Base-by-base conservation (phyloP, 495 filamentous ascomycete genomes). In the Diplogelasinospora grovesii region DNA sequence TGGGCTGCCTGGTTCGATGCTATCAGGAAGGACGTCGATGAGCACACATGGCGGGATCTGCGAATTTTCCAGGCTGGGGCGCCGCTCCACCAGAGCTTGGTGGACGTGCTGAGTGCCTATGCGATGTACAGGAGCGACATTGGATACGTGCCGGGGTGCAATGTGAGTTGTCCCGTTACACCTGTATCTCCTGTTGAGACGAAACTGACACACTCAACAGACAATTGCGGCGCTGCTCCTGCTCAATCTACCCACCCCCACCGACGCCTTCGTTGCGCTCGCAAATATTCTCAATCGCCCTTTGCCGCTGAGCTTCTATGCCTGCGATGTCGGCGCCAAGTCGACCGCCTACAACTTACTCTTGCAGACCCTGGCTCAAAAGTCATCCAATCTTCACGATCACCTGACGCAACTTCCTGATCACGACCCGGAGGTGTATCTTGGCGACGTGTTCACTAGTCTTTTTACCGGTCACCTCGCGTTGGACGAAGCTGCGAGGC, bases 121-220 rank as follows among this genome's bases (percentile, higher is more conserved):
- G 77, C 79, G 28, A 88, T 93, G 85, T 97, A 98, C 63, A 78
- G 92, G 44, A 82, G 79, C 46, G 92, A 98, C 59, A 86, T 97
- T 45, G 90, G 90, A 46, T 95, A 94, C 48, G 75, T 89, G 37
- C 76, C 79, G 40, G 89, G 90, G 41, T 86, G 86, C 48, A 89
- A 94, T 60, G 82, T 85, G 60, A 71, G 78, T 65, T 23, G 14
- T 29, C 10, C 14, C 15, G 5, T n/a, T 14, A 9, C 13, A 19
- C 41, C 8, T 29, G 1, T 21, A 26, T 13, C 16, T 3, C 31
- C 18, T 13, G 8, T 32, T 11, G 3, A 31, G 14, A 10, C 35
- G 27, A 40, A 45, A 35, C 58, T 60, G 43, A 61, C 49, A 27
- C 13, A 10, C 13, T 21, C 27, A 28, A 9, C 22, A 87, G 79